A percentile compares a stretch with the other conserved stretches of the same genome.
Conservation (phyloP, 352 stramenopile species). For the Phytopythium litorale region DNA sequence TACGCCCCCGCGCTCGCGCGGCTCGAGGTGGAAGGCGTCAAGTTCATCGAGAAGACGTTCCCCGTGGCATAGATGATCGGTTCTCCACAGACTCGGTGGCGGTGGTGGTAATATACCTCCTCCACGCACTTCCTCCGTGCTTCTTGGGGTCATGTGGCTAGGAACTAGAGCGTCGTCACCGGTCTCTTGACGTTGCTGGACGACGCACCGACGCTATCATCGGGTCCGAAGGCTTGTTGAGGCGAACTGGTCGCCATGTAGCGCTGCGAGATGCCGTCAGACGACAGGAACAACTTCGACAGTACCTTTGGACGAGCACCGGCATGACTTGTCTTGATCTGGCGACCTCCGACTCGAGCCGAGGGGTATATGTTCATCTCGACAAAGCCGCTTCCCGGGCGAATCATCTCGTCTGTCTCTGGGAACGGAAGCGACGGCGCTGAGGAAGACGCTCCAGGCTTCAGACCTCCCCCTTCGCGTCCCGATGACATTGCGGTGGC, state of each 20-base stretch:
- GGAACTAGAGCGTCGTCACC: neutral
- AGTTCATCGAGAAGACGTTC: slow-evolving; percentile 84
- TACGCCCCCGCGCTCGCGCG: slow-evolving; percentile 83
- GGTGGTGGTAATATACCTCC: neutral
- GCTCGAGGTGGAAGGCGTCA: slow-evolving; percentile 84
- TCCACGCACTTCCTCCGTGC: neutral
- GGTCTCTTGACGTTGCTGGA: neutral
- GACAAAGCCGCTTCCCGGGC: slow-evolving; percentile 25
- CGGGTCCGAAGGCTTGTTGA: slow-evolving; percentile 12
- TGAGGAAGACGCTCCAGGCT: neutral
- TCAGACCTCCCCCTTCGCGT: neutral
- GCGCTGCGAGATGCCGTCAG: slow-evolving; percentile 67
- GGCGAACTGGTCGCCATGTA: slow-evolving; percentile 30
- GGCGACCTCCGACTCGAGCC: slow-evolving; percentile 36
- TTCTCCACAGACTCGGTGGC: neutral
- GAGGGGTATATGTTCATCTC: slow-evolving; percentile 59
- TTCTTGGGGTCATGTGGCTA: neutral
- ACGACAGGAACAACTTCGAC: slow-evolving; percentile 67
- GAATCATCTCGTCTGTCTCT: slow-evolving; percentile 35
- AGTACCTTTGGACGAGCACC: slow-evolving; percentile 44
- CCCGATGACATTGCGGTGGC: neutral
- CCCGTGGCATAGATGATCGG: slow-evolving; percentile 13
- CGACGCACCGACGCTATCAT: neutral
- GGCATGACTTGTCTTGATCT: slow-evolving; percentile 62
- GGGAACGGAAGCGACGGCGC: neutral